phyloP scores from a whole-genome alignment of 2,329 filamentous ascomycete species.

The Rhynchosporium secalis region DNA sequence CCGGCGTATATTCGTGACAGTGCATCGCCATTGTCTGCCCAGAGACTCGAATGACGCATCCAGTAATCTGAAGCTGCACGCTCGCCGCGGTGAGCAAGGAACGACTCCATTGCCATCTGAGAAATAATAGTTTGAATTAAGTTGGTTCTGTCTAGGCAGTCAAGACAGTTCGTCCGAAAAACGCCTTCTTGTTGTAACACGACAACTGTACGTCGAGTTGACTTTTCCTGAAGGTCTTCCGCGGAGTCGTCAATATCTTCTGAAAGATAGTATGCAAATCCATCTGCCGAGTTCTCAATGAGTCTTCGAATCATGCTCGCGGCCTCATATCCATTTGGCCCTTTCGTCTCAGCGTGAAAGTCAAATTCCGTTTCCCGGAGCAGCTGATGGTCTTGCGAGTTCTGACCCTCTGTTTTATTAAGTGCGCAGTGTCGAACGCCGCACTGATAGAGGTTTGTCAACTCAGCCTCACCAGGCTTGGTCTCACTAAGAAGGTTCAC shows the following conservation, averaged over 20 bases:
- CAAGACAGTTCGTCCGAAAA: constrained; percentile 93
- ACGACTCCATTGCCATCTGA: constrained; percentile 85
- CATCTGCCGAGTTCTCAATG: constrained; percentile 76
- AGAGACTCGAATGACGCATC: constrained; percentile 87
- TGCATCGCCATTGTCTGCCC: constrained; percentile 96
- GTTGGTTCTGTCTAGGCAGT: constrained; percentile 94
- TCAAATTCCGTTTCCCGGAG: constrained; percentile 86
- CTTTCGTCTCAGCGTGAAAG: constrained; percentile 92
- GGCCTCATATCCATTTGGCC: constrained; percentile 83
- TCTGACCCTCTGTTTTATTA: constrained; percentile 56
- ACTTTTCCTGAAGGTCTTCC: constrained; percentile 43
- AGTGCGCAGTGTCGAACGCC: constrained; percentile 75
- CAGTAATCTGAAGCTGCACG: constrained; percentile 78
- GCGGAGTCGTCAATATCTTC: constrained; percentile 57
- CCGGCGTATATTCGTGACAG: constrained; percentile 95
- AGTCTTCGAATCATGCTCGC: constrained; percentile 80
- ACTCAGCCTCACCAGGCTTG: constrained; percentile 81
- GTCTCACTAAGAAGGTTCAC: constrained; percentile 91
- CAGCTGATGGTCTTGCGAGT: constrained; percentile 68
- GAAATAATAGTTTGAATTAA: constrained; percentile 95
- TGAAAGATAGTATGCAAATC: constrained; percentile 89
- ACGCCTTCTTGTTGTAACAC: constrained; percentile 92
- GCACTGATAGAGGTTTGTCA: constrained; percentile 76
- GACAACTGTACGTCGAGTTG: constrained; percentile 53
- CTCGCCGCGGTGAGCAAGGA: constrained; percentile 71